phyloP scores from a whole-genome alignment of 2,329 filamentous ascomycete species.

The Botryotinia globosa region DNA sequence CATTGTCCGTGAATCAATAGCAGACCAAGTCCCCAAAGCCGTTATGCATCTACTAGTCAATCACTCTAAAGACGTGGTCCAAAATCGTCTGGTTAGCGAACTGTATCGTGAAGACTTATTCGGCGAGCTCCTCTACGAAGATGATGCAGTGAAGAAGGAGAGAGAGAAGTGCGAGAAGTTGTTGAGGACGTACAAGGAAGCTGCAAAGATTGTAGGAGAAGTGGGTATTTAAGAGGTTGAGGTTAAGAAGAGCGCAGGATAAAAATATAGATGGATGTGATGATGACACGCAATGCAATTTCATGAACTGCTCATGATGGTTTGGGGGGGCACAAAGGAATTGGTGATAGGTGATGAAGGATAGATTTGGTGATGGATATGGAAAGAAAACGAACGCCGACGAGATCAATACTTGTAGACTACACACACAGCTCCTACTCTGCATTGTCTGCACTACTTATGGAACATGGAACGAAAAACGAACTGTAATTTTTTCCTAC shows the following conservation, averaged over 20 bases:
- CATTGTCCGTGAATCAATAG: constrained; percentile 97
- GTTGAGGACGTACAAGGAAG: constrained; percentile 92
- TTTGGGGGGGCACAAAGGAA: constrained; percentile 5
- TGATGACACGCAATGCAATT: constrained; percentile 12
- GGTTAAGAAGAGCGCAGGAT: neutral
- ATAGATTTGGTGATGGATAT: constrained; percentile 8
- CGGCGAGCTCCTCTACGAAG: constrained; percentile 91
- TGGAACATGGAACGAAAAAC: neutral
- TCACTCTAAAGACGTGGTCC: constrained; percentile 95
- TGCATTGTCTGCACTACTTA: neutral
- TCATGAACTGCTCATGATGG: constrained; percentile 5
- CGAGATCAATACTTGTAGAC: constrained; percentile 8
- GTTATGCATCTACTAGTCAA: constrained; percentile 99
- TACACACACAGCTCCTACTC: constrained; percentile 1
- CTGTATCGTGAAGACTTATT: constrained; percentile 91
- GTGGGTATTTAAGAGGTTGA: constrained; percentile 61
- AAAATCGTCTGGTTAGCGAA: constrained; percentile 93
- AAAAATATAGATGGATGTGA: constrained; percentile 4
- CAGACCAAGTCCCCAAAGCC: constrained; percentile 96
- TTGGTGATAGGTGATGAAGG: constrained; percentile 3
- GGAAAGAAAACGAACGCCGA: neutral
- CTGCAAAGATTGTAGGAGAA: constrained; percentile 96
- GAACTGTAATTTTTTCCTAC: neutral
- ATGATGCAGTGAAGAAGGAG: constrained; percentile 95
- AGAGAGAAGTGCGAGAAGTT: constrained; percentile 98